These are phyloP conservation scores for Lactarius evosmus DNA, from an alignment of 768 basidiomycete species.

Conservation along the genomic window DNA sequence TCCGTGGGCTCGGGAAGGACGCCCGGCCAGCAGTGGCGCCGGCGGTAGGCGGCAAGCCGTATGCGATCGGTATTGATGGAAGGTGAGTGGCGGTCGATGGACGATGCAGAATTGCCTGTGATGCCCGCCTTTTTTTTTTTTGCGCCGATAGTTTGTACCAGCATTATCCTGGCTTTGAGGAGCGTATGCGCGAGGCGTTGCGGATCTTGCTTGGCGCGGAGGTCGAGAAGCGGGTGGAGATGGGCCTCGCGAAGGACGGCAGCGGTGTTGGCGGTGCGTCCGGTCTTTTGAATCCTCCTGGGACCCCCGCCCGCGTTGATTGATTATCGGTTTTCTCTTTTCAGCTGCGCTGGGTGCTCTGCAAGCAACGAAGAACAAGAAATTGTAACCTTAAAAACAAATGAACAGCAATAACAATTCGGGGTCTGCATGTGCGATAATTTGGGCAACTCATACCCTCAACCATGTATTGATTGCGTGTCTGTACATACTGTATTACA, in stretches of 20 bases:
- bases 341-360: conserved; percentile 86
- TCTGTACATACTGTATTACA: no score
- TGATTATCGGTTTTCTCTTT: conserved; percentile 5
- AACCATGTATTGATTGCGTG: no score
- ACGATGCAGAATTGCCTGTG: conserved; percentile 3
- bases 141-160: conserved; percentile 67
- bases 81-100: conserved; percentile 47
- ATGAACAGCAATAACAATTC: no score
- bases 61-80: conserved; percentile 90
- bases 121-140: background rate
- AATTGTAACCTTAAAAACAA: background rate
- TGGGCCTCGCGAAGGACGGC: conserved; percentile 95
- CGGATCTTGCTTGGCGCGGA: conserved; percentile 73
- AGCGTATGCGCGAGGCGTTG: conserved; percentile 69
- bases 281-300: background rate
- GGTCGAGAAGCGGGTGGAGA: conserved; percentile 73
- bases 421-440: no score
- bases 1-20: conserved; percentile 44
- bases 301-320: conserved; percentile 14
- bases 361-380: conserved; percentile 62
- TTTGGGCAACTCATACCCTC: no score
- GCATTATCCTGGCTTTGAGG: conserved; percentile 86
- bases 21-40: conserved; percentile 23
- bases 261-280: conserved; percentile 94
- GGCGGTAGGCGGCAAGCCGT: conserved; percentile 43